Evolutionary conservation across 2,329 filamentous ascomycete genomes (phyloP).

Genomic region (Stemphylium lycopersici): DNA sequence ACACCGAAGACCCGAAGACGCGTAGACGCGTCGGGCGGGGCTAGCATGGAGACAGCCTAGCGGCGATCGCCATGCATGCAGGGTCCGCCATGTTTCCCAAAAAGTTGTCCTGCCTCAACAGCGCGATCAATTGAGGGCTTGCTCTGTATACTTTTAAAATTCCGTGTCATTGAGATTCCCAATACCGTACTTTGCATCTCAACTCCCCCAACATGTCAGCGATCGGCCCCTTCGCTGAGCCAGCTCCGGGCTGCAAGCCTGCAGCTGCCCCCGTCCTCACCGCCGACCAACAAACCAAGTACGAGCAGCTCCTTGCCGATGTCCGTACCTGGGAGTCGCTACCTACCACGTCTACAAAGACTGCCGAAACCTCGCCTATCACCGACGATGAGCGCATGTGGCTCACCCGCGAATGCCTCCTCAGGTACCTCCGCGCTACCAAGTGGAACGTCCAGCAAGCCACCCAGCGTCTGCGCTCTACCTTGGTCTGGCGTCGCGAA

Average conservation of each 20-base stretch:
- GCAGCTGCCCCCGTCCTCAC: constrained; percentile 66
- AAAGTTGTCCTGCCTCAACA: constrained; percentile 18
- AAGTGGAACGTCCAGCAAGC: constrained; percentile 82
- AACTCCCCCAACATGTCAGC: constrained; percentile 26
- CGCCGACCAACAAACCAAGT: constrained; percentile 80
- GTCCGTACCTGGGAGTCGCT: constrained; percentile 75
- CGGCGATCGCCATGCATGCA: constrained; percentile 19
- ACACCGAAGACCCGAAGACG: constrained; percentile 34
- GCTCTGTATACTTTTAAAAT: not conserved
- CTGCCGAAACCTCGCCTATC: constrained; percentile 65
- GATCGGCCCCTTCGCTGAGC: constrained; percentile 43
- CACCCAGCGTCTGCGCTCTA: constrained; percentile 77
- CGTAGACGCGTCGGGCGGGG: constrained; percentile 34
- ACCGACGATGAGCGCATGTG: constrained; percentile 84
- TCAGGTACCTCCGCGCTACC: constrained; percentile 90
- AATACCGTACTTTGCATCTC: not conserved
- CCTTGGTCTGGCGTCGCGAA: constrained; percentile 86
- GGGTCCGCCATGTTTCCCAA: constrained; percentile 17
- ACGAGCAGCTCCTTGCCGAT: constrained; percentile 73
- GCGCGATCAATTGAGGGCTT: constrained; percentile 1
- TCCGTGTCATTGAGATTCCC: not conserved
- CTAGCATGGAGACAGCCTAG: constrained; percentile 27
- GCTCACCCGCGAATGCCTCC: constrained; percentile 88
- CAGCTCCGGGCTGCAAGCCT: constrained; percentile 62
- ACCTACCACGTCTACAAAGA: constrained; percentile 66